A percentile compares a stretch with the other conserved stretches of the same genome.
phyloP scores from a whole-genome alignment of 2,329 filamentous ascomycete genomes.

The Aspergillus chevalieri region DNA sequence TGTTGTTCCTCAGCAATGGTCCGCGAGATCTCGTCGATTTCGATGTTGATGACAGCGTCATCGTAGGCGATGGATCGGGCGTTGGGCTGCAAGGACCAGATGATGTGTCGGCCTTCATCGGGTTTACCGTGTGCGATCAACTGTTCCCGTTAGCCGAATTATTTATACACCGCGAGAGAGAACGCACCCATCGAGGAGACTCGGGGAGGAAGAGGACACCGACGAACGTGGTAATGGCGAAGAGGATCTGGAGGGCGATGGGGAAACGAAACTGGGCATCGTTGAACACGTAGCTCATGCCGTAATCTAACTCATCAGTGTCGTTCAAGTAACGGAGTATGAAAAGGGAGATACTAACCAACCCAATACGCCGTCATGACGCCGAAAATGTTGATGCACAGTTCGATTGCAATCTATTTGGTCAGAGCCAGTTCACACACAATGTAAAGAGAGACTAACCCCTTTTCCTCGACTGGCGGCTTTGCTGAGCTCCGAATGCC shows the following conservation, averaged over 20 bases:
- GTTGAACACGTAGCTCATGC: conserved; percentile 20
- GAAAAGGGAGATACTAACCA: conserved; percentile 12
- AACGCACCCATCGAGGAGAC: conserved; percentile 35
- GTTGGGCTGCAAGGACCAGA: conserved; percentile 29
- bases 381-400: conserved; percentile 25
- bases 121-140: conserved; percentile 29
- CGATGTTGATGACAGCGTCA: conserved; percentile 20
- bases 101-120: conserved; percentile 30
- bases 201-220: conserved; percentile 36
- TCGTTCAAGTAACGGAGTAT: background rate
- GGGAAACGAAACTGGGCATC: conserved; percentile 28
- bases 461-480: conserved; percentile 23
- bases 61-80: conserved; percentile 16
- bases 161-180: background rate
- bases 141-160: background rate
- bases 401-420: conserved; percentile 20
- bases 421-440: conserved; percentile 6
- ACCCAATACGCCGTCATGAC: conserved; percentile 31
- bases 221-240: conserved; percentile 21
- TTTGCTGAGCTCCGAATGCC: conserved; percentile 25
- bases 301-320: conserved; percentile 15
- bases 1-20: conserved; percentile 18
- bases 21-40: conserved; percentile 17
- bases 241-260: conserved; percentile 28
- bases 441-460: conserved; percentile 10